Evolutionary conservation across 2,329 filamentous ascomycete genomes (phyloP), one percentile per base, ranked within the genome.

Genomic region (Beauveria varroae): DNA sequence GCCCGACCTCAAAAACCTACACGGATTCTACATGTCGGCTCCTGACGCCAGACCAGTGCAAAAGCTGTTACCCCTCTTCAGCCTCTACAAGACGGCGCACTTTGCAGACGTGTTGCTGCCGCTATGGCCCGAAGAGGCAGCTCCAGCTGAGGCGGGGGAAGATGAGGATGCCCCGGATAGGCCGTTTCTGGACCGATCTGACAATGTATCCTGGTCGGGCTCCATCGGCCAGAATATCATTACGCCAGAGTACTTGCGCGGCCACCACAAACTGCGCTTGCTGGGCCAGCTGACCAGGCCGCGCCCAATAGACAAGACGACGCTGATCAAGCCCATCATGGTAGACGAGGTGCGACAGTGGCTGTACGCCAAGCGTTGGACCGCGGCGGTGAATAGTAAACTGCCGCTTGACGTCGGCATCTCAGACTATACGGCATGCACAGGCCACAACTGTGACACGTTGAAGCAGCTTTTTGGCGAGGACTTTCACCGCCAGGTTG

Each of bases 71-170:
- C 91, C 91, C 0, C 77, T 95, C 12, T 95, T 95, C 73, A 89
- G 89, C 64, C 81, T 89, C 62, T 87, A 85, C 54, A 91, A 91
- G 67, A 84, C 87, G 1, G 79, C 83, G 50, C 86, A 86, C 5
- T 93, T 90, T 74, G 85, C 82, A 64, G 91, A 96, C 69, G 90
- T 96, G 40, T 73, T 93, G 24, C 88, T 92, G 57, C 90, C 91
- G 0, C 68, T 84, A 77, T 80, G 67, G 72, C 81, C 57, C 59
- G 63, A 80, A 82, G 63, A 64, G 16, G 78, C 80, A 1, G 74
- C 80, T 3, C 76, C 79, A 0, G 75, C 79, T 40, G 67, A 76
- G 5, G 58, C 41, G 51, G 58, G 30, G 43, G 22, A 60, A 51
- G 58, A 18, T 20, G 51, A 49, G 26, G 44, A 30, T 40, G 51